Base-by-base conservation (phyloP, 2,329 filamentous ascomycete species). In the Periconia digitata region DNA sequence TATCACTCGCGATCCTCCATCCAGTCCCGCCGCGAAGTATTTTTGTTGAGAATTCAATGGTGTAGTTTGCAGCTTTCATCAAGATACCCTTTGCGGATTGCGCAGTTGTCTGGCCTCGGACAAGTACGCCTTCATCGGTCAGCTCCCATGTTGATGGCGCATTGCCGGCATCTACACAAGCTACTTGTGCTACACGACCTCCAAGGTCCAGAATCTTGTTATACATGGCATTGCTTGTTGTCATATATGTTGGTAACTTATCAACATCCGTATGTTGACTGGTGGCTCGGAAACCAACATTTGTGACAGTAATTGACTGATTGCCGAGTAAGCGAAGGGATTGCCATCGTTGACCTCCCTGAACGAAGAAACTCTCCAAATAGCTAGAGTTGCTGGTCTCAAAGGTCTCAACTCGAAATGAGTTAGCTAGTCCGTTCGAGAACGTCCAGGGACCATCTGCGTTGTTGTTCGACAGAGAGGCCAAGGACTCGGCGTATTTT, bases 301-400 rank as follows among this genome's bases (percentile, higher is more conserved):
- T 40, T 5, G 49, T 54, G 42, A 76, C 62, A 0, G 55, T 61
- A 3, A 76, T 49, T 2, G 59, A 59, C 1, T 56, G 61, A 18
- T 71, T 60, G 0, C 67, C 72, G 16, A 76, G 54, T 0, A 76
- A 56, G 2, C 60, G 59, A 20, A 75, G 55, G 0, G 70, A 66
- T 48, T 74, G 63, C 73, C 73, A 76, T 51, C 69, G 55, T 51
- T 74, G 71, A 0, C 70, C 72, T 3, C 73, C 74, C 53, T 76
- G 74, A 0, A 75, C 46, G 32, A 76, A 66, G 17, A 62, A 70
- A 1, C 65, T 69, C 7, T 67, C 46, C 0, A 66, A 18, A 2
- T 50, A 44, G 2, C 73, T 72, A 1, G 43, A 8, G 0, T 48
- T 37, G 0, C 66, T 71, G n/a, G 75, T 32, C 10, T 73, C 64